A percentile compares a stretch with the other conserved stretches of the same genome.
Conservation (phyloP, 1,284 basidiomycete species). For the Chalciporus piperatoides region DNA sequence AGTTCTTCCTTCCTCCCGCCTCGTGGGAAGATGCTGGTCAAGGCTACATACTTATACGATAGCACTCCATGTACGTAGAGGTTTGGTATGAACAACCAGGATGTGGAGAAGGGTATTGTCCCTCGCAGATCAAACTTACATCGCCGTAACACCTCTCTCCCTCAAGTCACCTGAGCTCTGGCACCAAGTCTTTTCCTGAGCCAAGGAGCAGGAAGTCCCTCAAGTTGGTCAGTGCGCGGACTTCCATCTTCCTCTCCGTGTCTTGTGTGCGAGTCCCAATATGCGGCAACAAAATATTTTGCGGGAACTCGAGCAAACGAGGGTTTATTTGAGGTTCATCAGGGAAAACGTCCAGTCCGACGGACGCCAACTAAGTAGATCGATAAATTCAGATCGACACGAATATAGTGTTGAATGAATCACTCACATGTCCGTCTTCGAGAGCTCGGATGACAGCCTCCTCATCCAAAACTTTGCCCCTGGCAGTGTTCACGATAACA, state of each 20-base stretch:
- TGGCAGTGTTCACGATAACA: constrained; percentile 85
- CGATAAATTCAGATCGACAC: not conserved
- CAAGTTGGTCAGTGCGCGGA: constrained; percentile 70
- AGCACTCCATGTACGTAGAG: too few species aligned
- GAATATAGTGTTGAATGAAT: not conserved
- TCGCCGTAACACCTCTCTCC: not conserved
- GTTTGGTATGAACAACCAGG: not conserved
- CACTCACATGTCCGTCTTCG: constrained; percentile 77
- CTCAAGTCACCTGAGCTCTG: constrained; percentile 38
- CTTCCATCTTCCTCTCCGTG: constrained; percentile 78
- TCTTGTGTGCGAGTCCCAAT: constrained; percentile 88
- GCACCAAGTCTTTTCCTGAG: constrained; percentile 60
- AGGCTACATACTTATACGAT: too few species aligned
- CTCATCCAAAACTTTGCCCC: constrained; percentile 89
- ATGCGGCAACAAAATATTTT: constrained; percentile 83
- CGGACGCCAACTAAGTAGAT: constrained; percentile 60
- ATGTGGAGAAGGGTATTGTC: not conserved
- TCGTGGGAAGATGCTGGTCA: too few species aligned
- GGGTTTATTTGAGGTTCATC: constrained; percentile 86
- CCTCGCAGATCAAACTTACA: too few species aligned
- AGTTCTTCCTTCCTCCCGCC: too few species aligned
- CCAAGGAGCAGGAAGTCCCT: constrained; percentile 63
- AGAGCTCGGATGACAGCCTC: constrained; percentile 81
- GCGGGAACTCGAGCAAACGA: constrained; percentile 72
- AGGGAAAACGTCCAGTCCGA: constrained; percentile 89